These are phyloP conservation scores for Dicorynia guianensis DNA, from an alignment of 306 rosid genomes.

Conservation along the genomic window DNA sequence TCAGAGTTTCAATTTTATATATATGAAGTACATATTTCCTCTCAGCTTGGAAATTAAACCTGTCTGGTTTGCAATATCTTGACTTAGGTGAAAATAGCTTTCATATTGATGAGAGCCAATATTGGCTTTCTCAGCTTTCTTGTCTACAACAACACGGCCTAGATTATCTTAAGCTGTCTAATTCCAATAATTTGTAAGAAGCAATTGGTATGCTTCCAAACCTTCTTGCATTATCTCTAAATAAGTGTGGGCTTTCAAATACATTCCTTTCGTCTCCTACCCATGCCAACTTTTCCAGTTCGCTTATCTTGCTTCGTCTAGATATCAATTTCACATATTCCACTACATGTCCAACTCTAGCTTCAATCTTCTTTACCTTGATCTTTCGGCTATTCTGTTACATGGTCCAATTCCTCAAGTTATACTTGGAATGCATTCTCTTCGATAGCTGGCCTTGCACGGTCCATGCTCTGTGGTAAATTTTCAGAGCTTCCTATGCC, in stretches of 20 bases:
- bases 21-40: slow-evolving; percentile 1
- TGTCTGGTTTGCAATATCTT: neutral
- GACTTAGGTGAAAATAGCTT: neutral
- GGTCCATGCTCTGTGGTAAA: neutral
- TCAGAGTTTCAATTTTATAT: no score
- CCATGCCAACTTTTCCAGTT: neutral
- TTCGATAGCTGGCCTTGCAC: fast-evolving
- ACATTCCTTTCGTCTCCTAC: slow-evolving; percentile 5
- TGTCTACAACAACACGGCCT: no score
- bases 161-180: no score
- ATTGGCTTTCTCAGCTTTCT: no score
- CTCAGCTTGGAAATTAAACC: slow-evolving; percentile 9
- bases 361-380: neutral
- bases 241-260: neutral
- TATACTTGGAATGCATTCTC: slow-evolving; percentile 26
- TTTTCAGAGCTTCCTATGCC: neutral
- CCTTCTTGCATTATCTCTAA: neutral
- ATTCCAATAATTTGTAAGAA: neutral
- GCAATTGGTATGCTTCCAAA: neutral
- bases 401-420: slow-evolving; percentile 13
- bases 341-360: slow-evolving; percentile 7
- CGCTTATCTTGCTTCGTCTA: neutral
- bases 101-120: no score
- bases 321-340: neutral
- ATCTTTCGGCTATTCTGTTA: neutral